Evolutionary conservation across 179 eudicot species (phyloP), one percentile per base, ranked within the genome.

Genomic region (Sideroxylon spinosum): DNA sequence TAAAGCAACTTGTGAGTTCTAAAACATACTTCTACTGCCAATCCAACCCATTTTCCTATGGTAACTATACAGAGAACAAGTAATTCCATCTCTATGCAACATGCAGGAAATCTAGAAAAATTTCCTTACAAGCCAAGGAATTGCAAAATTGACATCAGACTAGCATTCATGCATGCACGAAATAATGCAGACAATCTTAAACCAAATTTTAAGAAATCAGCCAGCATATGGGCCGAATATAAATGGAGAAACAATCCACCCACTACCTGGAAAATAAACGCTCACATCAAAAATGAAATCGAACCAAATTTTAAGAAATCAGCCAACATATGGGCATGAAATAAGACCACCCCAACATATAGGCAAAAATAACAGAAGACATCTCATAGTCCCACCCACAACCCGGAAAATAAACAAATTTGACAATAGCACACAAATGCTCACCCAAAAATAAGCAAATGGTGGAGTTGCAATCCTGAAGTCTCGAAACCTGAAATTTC

Each of bases 81-180:
- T 37, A 46, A 37, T 75, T 61, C 78, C 78, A 4, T 75, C 23
- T 75, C 46, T 23, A 25, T 9, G 6, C 56, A 49, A 37, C 68
- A 22, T 13, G 17, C 14, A 46, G 22, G 32, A n/a, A 59, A 32
- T 49, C 76, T 32, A 29, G 16, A 61, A 61, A 44, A n/a, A 56
- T 11, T 75, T 61, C 65, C 10, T n/a, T 22, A 32, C n/a, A 61
- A 60, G 60, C 71, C 46, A 48, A 9, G 73, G 60, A 23, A 63
- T 7, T 25, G 19, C 17, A 49, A 17, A 76, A 25, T 20, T 9
- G 16, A 37, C 50, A 20, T 48, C 5, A 50, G 67, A 76, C 2
- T 37, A 37, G 59, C 68, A 76, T n/a, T 26, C 53, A 59, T 49
- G 78, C 78, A 63, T 16, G 48, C 71, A 20, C 19, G 49, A 76